Conservation (phyloP, 73 alveolate genomes). For the Uronychia binucleata region DNA sequence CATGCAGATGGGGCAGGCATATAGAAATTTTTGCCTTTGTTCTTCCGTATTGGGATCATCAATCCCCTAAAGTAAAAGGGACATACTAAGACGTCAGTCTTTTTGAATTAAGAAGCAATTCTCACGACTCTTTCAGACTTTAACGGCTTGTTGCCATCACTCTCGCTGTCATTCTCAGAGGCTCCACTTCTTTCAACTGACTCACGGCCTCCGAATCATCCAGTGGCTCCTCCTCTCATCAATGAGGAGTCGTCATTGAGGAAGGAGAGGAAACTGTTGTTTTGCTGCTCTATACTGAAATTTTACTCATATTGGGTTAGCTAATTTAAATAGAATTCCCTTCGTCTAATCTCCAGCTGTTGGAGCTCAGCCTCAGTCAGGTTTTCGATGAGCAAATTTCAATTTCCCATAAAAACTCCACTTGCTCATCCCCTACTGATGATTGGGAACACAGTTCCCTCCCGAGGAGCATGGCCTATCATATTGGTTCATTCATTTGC, state of each 20-base stretch:
- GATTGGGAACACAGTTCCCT: too few relatives aligned
- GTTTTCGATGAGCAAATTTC: too few relatives aligned
- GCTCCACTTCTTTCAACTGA: not conserved
- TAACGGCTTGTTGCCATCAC: not conserved
- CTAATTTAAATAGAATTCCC: not conserved
- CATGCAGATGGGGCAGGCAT: not conserved
- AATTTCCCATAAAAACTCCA: too few relatives aligned
- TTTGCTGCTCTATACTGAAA: not conserved
- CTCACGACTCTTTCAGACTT: not conserved
- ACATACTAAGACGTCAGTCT: not conserved
- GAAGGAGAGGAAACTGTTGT: not conserved
- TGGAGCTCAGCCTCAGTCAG: not conserved
- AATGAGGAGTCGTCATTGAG: not conserved
- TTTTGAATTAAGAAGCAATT: not conserved
- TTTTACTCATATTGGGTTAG: not conserved
- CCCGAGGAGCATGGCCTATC: too few relatives aligned
- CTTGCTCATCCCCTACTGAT: too few relatives aligned
- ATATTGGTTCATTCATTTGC: too few relatives aligned
- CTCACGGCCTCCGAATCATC: not conserved
- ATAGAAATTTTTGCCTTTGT: not conserved
- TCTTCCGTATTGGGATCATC: not conserved
- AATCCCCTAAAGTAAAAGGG: not conserved
- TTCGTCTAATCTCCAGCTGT: not conserved
- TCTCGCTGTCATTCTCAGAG: not conserved
- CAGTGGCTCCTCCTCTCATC: not conserved